Base-by-base conservation (phyloP, 331 rosid genomes). In the Saraca asoca region DNA sequence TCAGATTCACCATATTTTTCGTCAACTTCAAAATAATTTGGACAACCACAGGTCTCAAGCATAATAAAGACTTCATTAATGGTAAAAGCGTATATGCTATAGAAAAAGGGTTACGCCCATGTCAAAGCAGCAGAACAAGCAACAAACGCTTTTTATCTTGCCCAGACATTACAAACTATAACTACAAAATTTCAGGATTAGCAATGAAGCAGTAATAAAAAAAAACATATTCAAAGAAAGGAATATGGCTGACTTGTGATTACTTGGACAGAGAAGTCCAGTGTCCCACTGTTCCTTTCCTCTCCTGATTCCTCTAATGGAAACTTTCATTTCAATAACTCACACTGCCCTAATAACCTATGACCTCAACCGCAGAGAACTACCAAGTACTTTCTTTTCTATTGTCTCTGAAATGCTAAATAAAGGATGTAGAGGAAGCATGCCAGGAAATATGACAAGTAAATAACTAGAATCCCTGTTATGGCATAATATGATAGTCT, bases 321-420 rank as follows among this genome's bases (percentile, higher is more conserved):
- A 24, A 61, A 70, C 15, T 50, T 70, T 59, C 60, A 49, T 43
- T 73, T 39, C 16, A 70, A 52, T 42, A 66, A 67, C 51, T 67
- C 58, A 14, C n/a, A 18, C 35, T 17, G 34, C 55, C 62, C 14
- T 0, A 41, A 51, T n/a, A 51, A 51, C 37, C 46, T 59, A 34
- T 61, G 29, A 31, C 61, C 38, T 61, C 54, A 16, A 31, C 7
- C 34, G 37, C 18, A 37, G 34, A 41, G 50, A 62, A 16, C 52
- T n/a, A 48, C 8, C 19, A 60, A 45, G 24, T 17, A 41, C 5
- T 37, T 9, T 37, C 6, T 50, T 50, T 16, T 49, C 7, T 15
- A 7, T 12, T 41, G 20, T 44, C 31, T 46, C 43, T 8, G 34
- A 49, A 33, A 33, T 49, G 15, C 53, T 12, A 48, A 12, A 63